Base-by-base conservation (phyloP, 2,329 filamentous ascomycete genomes). In the Leptographium flavum region DNA sequence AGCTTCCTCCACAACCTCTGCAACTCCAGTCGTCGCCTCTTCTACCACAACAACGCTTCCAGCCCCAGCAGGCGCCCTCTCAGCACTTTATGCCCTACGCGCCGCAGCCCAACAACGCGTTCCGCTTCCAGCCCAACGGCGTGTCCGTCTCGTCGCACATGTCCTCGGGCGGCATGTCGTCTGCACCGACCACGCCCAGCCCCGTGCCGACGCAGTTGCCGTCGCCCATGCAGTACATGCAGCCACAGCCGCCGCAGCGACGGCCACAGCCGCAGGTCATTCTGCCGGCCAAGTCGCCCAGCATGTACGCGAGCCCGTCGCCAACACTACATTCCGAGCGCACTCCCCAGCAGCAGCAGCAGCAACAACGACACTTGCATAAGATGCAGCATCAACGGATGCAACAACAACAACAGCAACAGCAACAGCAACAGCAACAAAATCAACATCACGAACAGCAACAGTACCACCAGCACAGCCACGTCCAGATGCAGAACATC, bases 311-410 rank as follows among this genome's bases (percentile, higher is more conserved):
- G 32, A 48, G 43, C 39, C 35, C 49, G 21, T 45, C 39, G 13
- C 43, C 43, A 3, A 40, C 31, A 9, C 37, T 13, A 14, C 55
- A 51, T 31, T 58, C 56, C 35, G 51, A 52, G 39, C 56, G 53
- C 35, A 53, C 53, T 17, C 54, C 57, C 8, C 30, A 35, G 10
- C 50, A 55, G 19, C 58, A 57, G 15, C 48, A 49, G 11, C 49
- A 55, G 13, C 45, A 46, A 22, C 51, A 47, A 15, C 54, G 52
- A 28, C 47, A 50, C 19, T 48, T 47, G 13, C 52, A 47, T 11
- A 43, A 44, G 14, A 21, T 13, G 19, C 51, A 50, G 13, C 46
- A 49, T 23, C 50, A 54, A n/a, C 57, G 56, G 25, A 47, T 52
- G 15, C 49, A 55, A 27, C 57, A 58, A 32, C 19, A 17, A 22